Evolutionary conservation across 2,329 filamentous ascomycete genomes (phyloP), one percentile per base, ranked within the genome.

Genomic region (Fusarium siculi): DNA sequence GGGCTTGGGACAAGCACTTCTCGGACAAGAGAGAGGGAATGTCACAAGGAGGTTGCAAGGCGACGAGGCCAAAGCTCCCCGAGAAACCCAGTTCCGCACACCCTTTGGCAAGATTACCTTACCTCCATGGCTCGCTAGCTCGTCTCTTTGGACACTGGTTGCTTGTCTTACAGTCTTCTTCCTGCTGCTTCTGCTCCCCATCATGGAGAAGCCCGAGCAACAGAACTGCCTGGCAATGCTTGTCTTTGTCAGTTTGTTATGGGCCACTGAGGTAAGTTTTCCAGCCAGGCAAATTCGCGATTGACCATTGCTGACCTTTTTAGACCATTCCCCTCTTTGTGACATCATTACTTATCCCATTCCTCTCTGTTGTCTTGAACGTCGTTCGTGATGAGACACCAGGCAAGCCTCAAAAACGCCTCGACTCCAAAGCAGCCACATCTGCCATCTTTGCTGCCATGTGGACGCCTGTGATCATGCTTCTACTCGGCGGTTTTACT

Each of bases 391-490:
- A 92, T 37, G 93, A 97, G 59, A 89, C 91, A 9, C 75, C 78
- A 5, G 75, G 72, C 63, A 80, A 81, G 75, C 91, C 92, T 2
- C 87, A 94, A 68, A 83, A 85, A 49, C 90, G 96, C 28, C 87
- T 99, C 11, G 88, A 89, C n/a, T 90, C 95, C 7, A 95, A 95
- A 80, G 88, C 90, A 47, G 95, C 96, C 1, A 94, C 96, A 0
- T 87, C 89, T 34, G 96, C 93, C 78, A 93, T 98, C 65, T 98
- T 99, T 78, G 88, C 94, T 9, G 92, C 96, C 32, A 99, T 99
- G 96, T 99, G 96, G 96, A 98, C 96, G 7, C 96, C 96, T 0
- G 96, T 99, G 62, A 99, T 99, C 76, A 98, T 99, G 96, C 90
- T 99, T 21, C 87, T 99, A 28, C 90, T 99, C 1, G 96, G 96